Evolutionary conservation across 164 flowering plant species (phyloP).

Genomic region (Chimonanthus salicifolius): DNA sequence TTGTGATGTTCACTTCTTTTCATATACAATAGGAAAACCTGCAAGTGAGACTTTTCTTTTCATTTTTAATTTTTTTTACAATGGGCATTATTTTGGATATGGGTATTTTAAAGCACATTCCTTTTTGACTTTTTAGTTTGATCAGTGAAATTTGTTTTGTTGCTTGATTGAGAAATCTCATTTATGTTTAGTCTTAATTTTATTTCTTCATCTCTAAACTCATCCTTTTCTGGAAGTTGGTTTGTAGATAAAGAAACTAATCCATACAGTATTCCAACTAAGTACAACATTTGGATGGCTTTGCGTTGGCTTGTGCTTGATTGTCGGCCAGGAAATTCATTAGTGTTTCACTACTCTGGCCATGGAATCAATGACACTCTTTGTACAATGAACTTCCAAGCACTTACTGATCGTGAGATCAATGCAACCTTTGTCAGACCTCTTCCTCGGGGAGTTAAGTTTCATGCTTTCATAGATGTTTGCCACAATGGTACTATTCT

Average conservation of each 20-base stretch:
- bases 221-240: conserved; percentile 2
- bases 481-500: conserved; percentile 85
- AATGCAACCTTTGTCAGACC: conserved; percentile 69
- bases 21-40: too few species aligned
- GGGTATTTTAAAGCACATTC: too few species aligned
- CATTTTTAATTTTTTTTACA: too few species aligned
- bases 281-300: conserved; percentile 71
- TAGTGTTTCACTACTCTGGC: conserved; percentile 82
- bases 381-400: conserved; percentile 78
- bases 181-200: too few species aligned
- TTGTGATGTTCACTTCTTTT: too few species aligned
- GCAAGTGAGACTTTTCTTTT: too few species aligned
- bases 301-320: conserved; percentile 79
- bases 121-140: too few species aligned
- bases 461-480: conserved; percentile 85
- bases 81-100: too few species aligned
- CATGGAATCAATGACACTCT: conserved; percentile 90
- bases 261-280: conserved; percentile 58
- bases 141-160: too few species aligned
- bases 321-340: conserved; percentile 77
- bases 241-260: conserved; percentile 80
- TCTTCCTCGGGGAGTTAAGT: conserved; percentile 65
- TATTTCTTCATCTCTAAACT: not conserved
- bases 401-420: conserved; percentile 83
- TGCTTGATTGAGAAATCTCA: too few species aligned